phyloP scores from a whole-genome alignment of 2,329 filamentous ascomycete species.

The Thielaviopsis populi region DNA sequence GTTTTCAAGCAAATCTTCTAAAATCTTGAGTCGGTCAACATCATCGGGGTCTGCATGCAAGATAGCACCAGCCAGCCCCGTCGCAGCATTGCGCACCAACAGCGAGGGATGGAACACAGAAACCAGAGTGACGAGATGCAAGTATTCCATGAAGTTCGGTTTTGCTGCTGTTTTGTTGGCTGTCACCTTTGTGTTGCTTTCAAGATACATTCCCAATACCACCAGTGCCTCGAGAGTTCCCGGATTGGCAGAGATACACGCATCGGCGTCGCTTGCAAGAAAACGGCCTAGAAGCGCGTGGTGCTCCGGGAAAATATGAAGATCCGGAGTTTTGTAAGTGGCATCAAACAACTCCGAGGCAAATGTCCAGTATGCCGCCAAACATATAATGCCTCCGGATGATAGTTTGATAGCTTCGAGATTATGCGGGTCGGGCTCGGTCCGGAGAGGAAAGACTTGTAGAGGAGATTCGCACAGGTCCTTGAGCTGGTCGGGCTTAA shows the following conservation, averaged over 20 bases:
- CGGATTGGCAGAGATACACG: constrained; percentile 33
- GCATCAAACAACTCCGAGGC: constrained; percentile 46
- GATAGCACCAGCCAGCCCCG: constrained; percentile 36
- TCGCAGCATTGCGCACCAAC: constrained; percentile 40
- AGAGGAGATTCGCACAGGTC: constrained; percentile 30
- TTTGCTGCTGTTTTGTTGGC: constrained; percentile 23
- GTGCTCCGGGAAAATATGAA: constrained; percentile 47
- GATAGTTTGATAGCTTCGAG: constrained; percentile 42
- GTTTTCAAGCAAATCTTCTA: constrained; percentile 50
- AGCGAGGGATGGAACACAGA: constrained; percentile 42
- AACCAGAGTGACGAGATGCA: constrained; percentile 43
- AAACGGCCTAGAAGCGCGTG: constrained; percentile 38
- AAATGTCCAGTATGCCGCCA: constrained; percentile 48
- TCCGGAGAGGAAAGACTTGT: constrained; percentile 31
- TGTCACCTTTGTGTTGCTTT: constrained; percentile 33
- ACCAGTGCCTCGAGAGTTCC: constrained; percentile 46
- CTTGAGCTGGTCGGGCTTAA: constrained; percentile 32
- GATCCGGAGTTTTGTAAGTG: constrained; percentile 35
- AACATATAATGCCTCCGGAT: constrained; percentile 41
- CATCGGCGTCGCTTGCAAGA: constrained; percentile 35
- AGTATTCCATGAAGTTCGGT: constrained; percentile 42
- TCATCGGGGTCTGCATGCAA: constrained; percentile 46
- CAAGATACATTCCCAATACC: constrained; percentile 44
- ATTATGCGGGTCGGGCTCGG: constrained; percentile 31
- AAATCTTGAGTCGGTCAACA: constrained; percentile 42